Evolutionary conservation across 1,139 yeast species (phyloP), one percentile per base, ranked within the genome.

Genomic region (Yamadazyma buinensis): DNA sequence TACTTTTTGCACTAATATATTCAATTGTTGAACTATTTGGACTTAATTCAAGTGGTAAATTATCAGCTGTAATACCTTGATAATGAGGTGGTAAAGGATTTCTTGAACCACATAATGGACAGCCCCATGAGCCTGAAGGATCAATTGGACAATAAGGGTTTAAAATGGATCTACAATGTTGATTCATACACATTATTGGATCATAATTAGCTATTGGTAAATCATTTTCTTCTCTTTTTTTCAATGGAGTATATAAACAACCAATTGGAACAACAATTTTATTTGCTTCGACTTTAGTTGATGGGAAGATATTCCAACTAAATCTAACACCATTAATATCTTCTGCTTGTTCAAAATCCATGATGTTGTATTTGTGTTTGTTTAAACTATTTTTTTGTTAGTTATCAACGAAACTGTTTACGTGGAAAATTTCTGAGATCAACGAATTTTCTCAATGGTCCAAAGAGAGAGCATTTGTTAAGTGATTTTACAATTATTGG

Each of bases 191-290:
- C 34, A 80, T 69, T 35, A 84, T 81, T 7, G 99, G 98, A 63
- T 92, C 97, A 59, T 92, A 88, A 48, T 79, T 80, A 36, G 95
- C 92, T 34, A 84, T 64, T 14, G 92, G 83, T 46, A 90, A 68
- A 46, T 84, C 92, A 23, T 37, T 38, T 11, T 32, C 39, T 41
- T 84, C 84, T 49, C 88, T 76, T 40, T 75, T 77, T 56, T 85
- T 79, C 51, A 94, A 74, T 11, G 99, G 99, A 12, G 97, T 88
- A 67, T 90, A 92, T 45, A 92, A 67, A 40, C 96, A 85, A 26
- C 97, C 95, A 23, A 94, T 82, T 13, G 99, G 98, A 26, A 92
- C 94, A 17, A 92, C 95, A 51, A 90, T 84, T 48, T 94, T 85
- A 49, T 81, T 80, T 14, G 97, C 95, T 61, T 92, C 99, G 34